Conservation (phyloP, 768 basidiomycete genomes). For the Clitopilus passeckerianus region DNA sequence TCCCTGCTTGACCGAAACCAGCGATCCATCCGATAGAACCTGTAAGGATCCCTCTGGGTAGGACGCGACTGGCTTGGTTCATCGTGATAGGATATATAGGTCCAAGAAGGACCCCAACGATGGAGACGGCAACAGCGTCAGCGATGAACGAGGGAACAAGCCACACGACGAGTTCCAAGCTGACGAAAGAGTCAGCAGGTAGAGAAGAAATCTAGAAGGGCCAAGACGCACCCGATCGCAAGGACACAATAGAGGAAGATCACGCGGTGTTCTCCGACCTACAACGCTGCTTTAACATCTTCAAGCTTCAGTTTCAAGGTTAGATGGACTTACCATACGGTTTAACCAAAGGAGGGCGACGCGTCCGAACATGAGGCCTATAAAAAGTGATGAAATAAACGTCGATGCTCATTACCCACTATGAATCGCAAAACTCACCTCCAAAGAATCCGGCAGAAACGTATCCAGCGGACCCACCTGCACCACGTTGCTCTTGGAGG, state of each 20-base stretch:
- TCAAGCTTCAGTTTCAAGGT: neutral
- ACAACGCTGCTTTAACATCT: neutral
- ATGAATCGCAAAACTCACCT: slow-evolving; percentile 26
- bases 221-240: slow-evolving; percentile 22
- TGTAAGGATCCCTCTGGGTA: slow-evolving; percentile 63
- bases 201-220: neutral
- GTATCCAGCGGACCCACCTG: slow-evolving; percentile 46
- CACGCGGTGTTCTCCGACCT: slow-evolving; percentile 34
- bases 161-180: slow-evolving; percentile 60
- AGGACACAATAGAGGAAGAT: slow-evolving; percentile 30
- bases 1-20: slow-evolving; percentile 62
- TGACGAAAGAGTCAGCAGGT: slow-evolving; percentile 7
- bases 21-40: slow-evolving; percentile 61
- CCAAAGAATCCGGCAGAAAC: slow-evolving; percentile 56
- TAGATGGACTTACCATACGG: slow-evolving; percentile 19
- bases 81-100: slow-evolving; percentile 69
- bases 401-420: neutral
- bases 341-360: slow-evolving; percentile 32
- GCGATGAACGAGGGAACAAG: slow-evolving; percentile 59
- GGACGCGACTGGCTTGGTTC: slow-evolving; percentile 56
- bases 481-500: slow-evolving; percentile 35
- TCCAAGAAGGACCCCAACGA: slow-evolving; percentile 61
- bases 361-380: slow-evolving; percentile 35
- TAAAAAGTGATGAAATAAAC: slow-evolving; percentile 6
- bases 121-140: slow-evolving; percentile 54